Evolutionary conservation across 345 rosid genomes (phyloP).

Genomic region (Eucalyptus cladocalyx): DNA sequence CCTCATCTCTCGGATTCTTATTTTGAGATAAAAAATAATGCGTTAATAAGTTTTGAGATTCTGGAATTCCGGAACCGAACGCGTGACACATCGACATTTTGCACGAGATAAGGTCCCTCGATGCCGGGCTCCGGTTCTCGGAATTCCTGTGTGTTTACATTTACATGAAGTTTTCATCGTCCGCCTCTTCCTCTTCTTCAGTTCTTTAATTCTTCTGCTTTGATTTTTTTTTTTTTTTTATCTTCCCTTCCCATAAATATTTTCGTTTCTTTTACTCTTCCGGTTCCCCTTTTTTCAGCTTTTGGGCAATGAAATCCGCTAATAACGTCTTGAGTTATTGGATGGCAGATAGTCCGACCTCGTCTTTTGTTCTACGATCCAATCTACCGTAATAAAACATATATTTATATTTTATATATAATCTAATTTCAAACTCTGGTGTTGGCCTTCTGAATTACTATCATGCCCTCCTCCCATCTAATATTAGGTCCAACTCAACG

Average conservation of each 20-base stretch:
- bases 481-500: background rate
- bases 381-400: background rate
- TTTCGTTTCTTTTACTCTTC: background rate
- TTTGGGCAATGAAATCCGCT: background rate
- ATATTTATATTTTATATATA: background rate
- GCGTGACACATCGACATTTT: background rate
- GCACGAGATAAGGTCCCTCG: background rate
- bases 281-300: background rate
- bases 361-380: background rate
- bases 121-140: background rate
- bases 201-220: background rate
- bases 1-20: background rate
- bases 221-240: background rate
- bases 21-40: background rate
- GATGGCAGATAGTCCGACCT: background rate
- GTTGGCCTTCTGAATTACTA: background rate
- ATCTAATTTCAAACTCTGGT: background rate
- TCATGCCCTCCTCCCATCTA: background rate
- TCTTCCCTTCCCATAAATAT: background rate
- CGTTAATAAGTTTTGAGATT: background rate
- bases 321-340: background rate
- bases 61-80: background rate
- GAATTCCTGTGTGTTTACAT: background rate
- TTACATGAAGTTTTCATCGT: background rate
- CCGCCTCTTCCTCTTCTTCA: background rate